Conservation (phyloP, 495 filamentous ascomycete species). For the Hypoxylon cercidicola region DNA sequence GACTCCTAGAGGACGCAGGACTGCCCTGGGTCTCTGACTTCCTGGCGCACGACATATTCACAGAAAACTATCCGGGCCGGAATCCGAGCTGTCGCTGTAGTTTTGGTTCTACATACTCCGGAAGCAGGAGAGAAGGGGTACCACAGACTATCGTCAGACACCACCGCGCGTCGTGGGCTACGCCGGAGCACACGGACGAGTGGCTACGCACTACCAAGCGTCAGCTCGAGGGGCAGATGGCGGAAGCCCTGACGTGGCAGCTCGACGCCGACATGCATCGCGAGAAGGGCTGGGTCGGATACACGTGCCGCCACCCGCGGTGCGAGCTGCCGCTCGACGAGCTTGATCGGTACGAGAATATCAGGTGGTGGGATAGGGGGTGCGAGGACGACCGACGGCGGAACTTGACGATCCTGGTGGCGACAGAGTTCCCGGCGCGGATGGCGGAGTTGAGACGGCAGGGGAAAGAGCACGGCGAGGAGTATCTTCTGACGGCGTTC, state of each 20-base stretch:
- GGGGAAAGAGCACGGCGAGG: conserved; percentile 47
- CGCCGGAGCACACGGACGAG: conserved; percentile 15
- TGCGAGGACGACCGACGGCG: conserved; percentile 23
- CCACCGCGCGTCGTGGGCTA: conserved; percentile 40
- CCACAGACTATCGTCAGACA: conserved; percentile 45
- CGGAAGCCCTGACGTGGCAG: conserved; percentile 45
- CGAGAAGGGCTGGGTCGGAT: conserved; percentile 50
- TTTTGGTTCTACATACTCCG: conserved; percentile 3
- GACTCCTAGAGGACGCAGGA: conserved; percentile 46
- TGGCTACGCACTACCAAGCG: conserved; percentile 38
- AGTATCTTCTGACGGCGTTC: conserved; percentile 53
- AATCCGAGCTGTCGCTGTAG: conserved; percentile 25
- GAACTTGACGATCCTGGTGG: conserved; percentile 45
- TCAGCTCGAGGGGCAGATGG: conserved; percentile 35
- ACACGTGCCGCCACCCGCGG: conserved; percentile 51
- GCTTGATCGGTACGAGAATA: conserved; percentile 45
- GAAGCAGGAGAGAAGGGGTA: conserved; percentile 4
- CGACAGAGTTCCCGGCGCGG: conserved; percentile 47
- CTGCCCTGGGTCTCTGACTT: conserved; percentile 54
- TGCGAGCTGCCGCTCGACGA: conserved; percentile 29
- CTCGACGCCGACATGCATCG: conserved; percentile 48
- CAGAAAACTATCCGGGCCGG: conserved; percentile 45
- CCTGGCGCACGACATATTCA: conserved; percentile 49
- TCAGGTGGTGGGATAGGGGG: conserved; percentile 40
- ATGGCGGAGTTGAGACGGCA: conserved; percentile 40